Conservation (phyloP, 2,329 filamentous ascomycete genomes). For the Penicillium olsonii region DNA sequence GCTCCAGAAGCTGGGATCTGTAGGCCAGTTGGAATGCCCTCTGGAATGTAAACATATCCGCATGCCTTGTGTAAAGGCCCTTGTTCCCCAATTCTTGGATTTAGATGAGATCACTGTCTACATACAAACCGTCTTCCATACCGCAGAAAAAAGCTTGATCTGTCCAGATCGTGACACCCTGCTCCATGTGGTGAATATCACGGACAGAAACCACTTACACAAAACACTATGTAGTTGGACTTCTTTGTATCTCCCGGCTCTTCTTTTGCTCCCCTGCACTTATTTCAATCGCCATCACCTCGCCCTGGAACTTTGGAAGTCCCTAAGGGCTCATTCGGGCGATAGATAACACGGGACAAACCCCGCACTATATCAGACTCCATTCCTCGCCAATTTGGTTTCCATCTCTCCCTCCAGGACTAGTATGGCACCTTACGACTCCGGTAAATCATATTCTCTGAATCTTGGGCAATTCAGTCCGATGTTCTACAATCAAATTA, state of each 20-base stretch:
- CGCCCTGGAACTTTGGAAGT: too few species aligned
- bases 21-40: slow-evolving; percentile 6
- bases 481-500: too few species aligned
- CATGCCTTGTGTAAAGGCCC: slow-evolving; percentile 6
- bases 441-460: neutral
- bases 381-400: too few species aligned
- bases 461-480: neutral
- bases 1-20: slow-evolving; percentile 12
- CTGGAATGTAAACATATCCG: slow-evolving; percentile 15
- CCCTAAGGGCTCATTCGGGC: too few species aligned
- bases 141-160: neutral
- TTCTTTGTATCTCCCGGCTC: too few species aligned
- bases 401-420: neutral
- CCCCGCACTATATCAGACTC: too few species aligned
- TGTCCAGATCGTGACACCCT: neutral
- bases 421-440: slow-evolving; percentile 1
- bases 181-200: neutral
- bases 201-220: too few species aligned
- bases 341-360: too few species aligned
- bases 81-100: neutral
- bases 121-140: neutral
- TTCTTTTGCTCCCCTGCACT: too few species aligned
- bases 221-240: too few species aligned
- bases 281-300: too few species aligned
- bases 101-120: neutral